Evolutionary conservation across 805 yeast species (phyloP).

Genomic region (Wickerhamomyces ciferrii): DNA sequence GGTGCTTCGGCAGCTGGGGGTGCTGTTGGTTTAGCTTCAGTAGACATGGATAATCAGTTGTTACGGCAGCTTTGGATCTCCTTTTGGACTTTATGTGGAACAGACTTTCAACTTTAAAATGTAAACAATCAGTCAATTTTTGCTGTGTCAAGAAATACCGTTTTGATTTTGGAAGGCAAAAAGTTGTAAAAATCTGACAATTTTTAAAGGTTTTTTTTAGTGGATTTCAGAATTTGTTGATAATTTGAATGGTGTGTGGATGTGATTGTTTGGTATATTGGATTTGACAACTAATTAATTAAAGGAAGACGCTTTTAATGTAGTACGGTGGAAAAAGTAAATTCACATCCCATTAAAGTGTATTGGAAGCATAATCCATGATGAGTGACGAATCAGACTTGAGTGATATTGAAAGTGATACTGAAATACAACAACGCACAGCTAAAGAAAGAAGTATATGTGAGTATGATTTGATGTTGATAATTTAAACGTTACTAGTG

Average conservation of each 20-base stretch:
- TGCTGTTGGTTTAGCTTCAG: conserved; percentile 1
- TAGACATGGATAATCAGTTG: conserved; percentile 1
- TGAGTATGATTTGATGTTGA: background rate
- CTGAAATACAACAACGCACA: background rate
- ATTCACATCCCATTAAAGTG: too few relatives aligned
- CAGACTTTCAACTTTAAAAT: background rate
- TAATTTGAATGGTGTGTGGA: background rate
- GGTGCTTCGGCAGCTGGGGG: conserved; percentile 6
- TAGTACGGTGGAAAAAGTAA: too few relatives aligned
- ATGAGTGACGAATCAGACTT: conserved; percentile 2
- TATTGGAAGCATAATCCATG: background rate
- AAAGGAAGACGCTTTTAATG: too few relatives aligned
- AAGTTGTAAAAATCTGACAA: background rate
- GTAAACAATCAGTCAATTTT: conserved; percentile 10
- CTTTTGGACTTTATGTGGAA: background rate
- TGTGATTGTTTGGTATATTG: background rate
- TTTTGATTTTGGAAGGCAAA: background rate
- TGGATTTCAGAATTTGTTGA: background rate
- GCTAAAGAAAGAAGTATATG: background rate
- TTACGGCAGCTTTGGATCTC: background rate
- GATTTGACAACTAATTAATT: background rate
- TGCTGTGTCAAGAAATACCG: conserved; percentile 1
- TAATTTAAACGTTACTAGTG: too few relatives aligned
- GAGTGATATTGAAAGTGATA: conserved; percentile 1
- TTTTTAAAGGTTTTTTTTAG: background rate